Percentiles rank a stretch among this genome's conserved stretches.
Conservation (phyloP, 441 rosid genomes). For the Dalechampia spathulata region DNA sequence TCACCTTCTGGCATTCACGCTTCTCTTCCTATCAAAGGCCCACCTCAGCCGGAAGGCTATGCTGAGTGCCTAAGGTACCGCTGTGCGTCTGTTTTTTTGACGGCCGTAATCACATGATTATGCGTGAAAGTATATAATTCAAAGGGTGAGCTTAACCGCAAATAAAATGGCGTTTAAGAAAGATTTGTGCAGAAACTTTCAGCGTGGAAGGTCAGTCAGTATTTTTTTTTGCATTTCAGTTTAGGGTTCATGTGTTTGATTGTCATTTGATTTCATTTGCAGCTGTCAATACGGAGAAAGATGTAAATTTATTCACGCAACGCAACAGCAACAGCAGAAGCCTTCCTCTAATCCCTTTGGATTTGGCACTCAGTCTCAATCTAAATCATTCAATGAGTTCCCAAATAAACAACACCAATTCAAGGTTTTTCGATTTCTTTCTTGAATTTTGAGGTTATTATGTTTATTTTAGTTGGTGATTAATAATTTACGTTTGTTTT, state of each 20-base stretch:
- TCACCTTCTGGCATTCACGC: no score
- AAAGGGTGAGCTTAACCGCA: no score
- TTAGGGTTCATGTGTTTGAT: neutral
- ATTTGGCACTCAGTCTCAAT: slow-evolving; percentile 53
- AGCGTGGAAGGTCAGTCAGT: slow-evolving; percentile 54
- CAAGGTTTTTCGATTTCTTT: slow-evolving; percentile 39
- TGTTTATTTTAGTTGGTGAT: neutral
- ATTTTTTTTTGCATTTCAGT: neutral
- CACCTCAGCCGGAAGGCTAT: no score
- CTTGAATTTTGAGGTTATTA: neutral
- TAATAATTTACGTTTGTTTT: slow-evolving; percentile 1
- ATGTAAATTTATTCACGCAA: slow-evolving; percentile 65
- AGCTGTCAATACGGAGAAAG: slow-evolving; percentile 81
- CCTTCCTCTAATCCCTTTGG: slow-evolving; percentile 55
- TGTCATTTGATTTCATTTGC: slow-evolving; percentile 2
- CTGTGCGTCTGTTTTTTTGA: no score
- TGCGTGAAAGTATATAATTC: no score
- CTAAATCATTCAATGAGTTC: no score
- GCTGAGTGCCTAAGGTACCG: no score
- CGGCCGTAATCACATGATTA: no score
- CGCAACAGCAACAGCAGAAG: slow-evolving; percentile 39
- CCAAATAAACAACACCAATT: slow-evolving; percentile 40
- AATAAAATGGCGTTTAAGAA: slow-evolving; percentile 19
- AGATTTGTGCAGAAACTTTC: slow-evolving; percentile 71
- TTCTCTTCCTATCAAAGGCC: no score